A percentile compares a stretch with the other conserved stretches of the same genome.
These are phyloP conservation scores for Pyrus communis DNA, from an alignment of 306 rosid genomes.

Conservation along the genomic window DNA sequence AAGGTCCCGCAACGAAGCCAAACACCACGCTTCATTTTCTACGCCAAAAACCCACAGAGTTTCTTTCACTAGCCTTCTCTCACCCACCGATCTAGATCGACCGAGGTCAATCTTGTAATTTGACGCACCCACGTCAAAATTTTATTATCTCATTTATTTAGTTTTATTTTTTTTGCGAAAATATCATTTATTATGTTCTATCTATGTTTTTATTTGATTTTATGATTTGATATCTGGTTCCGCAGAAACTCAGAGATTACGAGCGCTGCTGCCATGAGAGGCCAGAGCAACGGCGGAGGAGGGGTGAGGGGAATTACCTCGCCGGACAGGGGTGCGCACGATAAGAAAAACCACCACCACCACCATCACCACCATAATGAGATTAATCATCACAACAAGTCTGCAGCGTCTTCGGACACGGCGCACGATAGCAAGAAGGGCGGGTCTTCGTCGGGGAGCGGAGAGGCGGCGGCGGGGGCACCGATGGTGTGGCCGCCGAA, in stretches of 20 bases:
- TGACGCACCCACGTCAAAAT: not conserved
- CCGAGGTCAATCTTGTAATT: conserved; percentile 65
- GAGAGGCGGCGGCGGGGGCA: conserved; percentile 53
- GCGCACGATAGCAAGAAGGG: conserved; percentile 95
- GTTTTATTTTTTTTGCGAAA: not conserved
- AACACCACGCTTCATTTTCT: conserved; percentile 31
- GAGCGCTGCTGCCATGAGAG: conserved; percentile 64
- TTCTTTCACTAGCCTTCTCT: not conserved
- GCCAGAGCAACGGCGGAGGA: conserved; percentile 70
- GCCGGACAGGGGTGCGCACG: conserved; percentile 88
- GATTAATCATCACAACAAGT: conserved; percentile 29
- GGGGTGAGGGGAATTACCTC: conserved; percentile 57
- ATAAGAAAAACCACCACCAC: conserved; percentile 42
- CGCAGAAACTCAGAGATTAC: conserved; percentile 72
- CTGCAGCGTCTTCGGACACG: conserved; percentile 76
- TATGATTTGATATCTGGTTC: conserved; percentile 1
- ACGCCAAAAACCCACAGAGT: conserved; percentile 15
- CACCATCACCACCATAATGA: conserved; percentile 14
- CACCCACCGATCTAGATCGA: conserved; percentile 31
- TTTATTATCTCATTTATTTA: not conserved
- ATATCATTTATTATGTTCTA: not conserved
- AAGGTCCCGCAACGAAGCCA: conserved; percentile 25
- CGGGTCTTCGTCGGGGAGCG: conserved; percentile 79
- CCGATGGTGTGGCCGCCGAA: conserved; percentile 78
- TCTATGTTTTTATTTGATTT: not conserved